Conservation (phyloP, 2,329 filamentous ascomycete species). For the Colletotrichum abscissum region DNA sequence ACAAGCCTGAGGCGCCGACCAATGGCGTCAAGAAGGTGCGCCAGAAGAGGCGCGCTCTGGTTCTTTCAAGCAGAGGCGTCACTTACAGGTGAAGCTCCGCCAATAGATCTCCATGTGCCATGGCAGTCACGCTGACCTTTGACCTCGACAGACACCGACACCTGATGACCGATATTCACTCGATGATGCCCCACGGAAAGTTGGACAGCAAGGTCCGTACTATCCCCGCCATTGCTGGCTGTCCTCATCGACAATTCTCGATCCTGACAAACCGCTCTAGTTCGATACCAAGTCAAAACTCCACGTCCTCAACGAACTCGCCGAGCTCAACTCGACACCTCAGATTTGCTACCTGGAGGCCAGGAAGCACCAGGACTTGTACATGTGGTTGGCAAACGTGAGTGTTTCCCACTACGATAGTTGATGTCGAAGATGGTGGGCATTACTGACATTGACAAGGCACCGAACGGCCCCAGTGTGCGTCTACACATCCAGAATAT, state of each 20-base stretch:
- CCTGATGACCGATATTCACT: constrained; percentile 87
- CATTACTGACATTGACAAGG: constrained; percentile 73
- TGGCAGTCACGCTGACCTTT: constrained; percentile 13
- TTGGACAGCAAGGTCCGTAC: constrained; percentile 5
- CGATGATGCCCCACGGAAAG: constrained; percentile 86
- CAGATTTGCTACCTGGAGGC: constrained; percentile 82
- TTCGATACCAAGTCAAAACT: background rate
- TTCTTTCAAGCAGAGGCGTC: constrained; percentile 91
- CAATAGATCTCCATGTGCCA: background rate
- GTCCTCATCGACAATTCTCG: background rate
- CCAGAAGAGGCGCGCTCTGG: constrained; percentile 83
- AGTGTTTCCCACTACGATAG: background rate
- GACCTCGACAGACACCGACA: constrained; percentile 80
- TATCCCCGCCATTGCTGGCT: background rate
- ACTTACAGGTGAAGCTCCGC: constrained; percentile 75
- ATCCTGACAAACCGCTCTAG: background rate
- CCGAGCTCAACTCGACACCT: background rate
- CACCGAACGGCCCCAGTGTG: constrained; percentile 60
- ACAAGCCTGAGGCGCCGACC: constrained; percentile 60
- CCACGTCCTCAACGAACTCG: background rate
- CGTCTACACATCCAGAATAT: constrained; percentile 83
- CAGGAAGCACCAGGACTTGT: constrained; percentile 92
- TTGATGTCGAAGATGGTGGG: background rate
- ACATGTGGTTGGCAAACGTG: constrained; percentile 80
- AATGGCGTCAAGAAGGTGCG: constrained; percentile 60